Percentiles rank a stretch among this genome's conserved stretches.
phyloP scores from a whole-genome alignment of 2,329 filamentous ascomycete species.

The Pezicula neosporulosa region DNA sequence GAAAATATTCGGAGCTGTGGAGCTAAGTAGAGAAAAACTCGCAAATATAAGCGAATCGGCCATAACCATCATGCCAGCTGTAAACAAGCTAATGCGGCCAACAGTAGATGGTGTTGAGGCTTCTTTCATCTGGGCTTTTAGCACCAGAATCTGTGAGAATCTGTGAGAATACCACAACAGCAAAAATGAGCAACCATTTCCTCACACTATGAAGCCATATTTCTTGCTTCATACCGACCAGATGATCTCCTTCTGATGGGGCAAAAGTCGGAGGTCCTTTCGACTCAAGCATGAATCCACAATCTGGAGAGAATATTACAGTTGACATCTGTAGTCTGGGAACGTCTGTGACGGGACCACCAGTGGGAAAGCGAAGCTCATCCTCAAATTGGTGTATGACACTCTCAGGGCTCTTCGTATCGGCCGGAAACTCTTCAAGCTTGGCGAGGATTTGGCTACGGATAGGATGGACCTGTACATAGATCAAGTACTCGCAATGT shows the following conservation, averaged over 20 bases:
- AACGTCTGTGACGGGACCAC: conserved; percentile 49
- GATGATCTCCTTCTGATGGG: conserved; percentile 48
- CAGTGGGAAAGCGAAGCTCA: conserved; percentile 59
- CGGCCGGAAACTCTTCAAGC: background rate
- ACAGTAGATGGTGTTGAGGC: conserved; percentile 65
- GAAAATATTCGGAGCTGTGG: conserved; percentile 51
- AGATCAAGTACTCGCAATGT: conserved; percentile 87
- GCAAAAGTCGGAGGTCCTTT: conserved; percentile 58
- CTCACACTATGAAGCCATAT: conserved; percentile 54
- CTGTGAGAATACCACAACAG: conserved; percentile 56
- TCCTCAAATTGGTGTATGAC: conserved; percentile 54
- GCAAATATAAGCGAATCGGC: conserved; percentile 59
- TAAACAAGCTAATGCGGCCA: conserved; percentile 63
- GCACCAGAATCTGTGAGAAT: conserved; percentile 58
- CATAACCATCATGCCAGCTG: conserved; percentile 57
- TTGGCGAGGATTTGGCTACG: background rate
- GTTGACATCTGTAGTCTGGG: conserved; percentile 60
- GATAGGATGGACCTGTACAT: conserved; percentile 65
- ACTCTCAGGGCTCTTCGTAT: conserved; percentile 14
- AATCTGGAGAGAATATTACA: conserved; percentile 66
- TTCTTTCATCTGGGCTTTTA: conserved; percentile 63
- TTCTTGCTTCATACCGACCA: conserved; percentile 59
- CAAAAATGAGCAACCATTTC: conserved; percentile 54
- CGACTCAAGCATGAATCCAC: conserved; percentile 62
- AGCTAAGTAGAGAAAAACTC: conserved; percentile 50